Evolutionary conservation across 352 stramenopile species (phyloP).

Genomic region (Pythium angustatum): DNA sequence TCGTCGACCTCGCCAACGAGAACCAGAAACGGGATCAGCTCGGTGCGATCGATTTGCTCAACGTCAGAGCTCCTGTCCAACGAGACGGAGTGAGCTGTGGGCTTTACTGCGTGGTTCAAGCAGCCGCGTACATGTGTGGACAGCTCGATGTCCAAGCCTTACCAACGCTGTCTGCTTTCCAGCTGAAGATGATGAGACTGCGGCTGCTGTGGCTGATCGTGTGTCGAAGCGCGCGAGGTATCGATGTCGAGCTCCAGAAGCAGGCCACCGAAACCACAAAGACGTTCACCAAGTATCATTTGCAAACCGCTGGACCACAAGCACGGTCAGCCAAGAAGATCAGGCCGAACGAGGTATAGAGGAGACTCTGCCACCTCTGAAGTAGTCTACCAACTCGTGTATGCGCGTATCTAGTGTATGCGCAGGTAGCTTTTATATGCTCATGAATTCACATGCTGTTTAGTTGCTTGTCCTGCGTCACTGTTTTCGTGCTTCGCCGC

Average conservation of each 20-base stretch:
- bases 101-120: not conserved
- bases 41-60: not conserved
- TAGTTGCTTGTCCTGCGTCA: not conserved
- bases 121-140: not conserved
- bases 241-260: not conserved
- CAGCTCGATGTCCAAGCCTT: not conserved
- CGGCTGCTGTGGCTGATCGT: constrained; percentile 1
- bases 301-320: not conserved
- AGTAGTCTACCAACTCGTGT: not conserved
- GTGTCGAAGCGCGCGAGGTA: not conserved
- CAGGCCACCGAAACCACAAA: not conserved
- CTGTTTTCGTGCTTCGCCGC: no score
- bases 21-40: not conserved
- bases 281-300: not conserved
- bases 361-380: not conserved
- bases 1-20: not conserved
- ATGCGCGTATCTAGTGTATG: not conserved
- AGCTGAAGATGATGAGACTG: not conserved
- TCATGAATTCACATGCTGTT: not conserved
- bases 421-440: not conserved
- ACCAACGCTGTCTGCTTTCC: not conserved
- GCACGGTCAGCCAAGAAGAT: not conserved
- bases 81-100: not conserved
- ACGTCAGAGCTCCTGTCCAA: not conserved
- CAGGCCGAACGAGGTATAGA: not conserved